These are phyloP conservation scores for Fraxinus anomala DNA, from an alignment of 257 asterid genomes.

Conservation along the genomic window DNA sequence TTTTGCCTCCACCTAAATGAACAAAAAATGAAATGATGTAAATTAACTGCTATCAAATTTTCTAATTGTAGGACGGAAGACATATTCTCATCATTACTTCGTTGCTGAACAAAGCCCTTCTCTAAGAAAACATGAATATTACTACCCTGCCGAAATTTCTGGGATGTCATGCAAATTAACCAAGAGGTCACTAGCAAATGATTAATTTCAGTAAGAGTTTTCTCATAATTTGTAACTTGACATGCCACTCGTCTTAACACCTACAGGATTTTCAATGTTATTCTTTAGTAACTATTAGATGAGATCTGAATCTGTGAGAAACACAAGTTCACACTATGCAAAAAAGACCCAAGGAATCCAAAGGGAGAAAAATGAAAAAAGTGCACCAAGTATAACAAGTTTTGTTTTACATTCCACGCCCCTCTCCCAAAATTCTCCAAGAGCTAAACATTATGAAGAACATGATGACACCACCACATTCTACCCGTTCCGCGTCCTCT, in stretches of 20 bases:
- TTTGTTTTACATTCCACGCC: not conserved
- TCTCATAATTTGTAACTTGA: not conserved
- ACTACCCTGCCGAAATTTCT: not conserved
- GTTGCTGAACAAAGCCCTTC: slow-evolving; percentile 5
- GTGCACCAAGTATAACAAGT: slow-evolving; percentile 6
- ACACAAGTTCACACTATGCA: not conserved
- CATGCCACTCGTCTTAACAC: slow-evolving; percentile 3
- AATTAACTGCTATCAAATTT: not conserved
- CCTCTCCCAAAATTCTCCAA: slow-evolving; percentile 17
- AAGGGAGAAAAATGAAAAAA: slow-evolving; percentile 8
- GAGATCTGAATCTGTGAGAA: not conserved
- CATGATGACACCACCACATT: not conserved
- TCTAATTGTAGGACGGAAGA: slow-evolving; percentile 6
- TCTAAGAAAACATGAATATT: not conserved
- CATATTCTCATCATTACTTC: slow-evolving; percentile 5
- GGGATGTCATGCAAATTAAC: not conserved
- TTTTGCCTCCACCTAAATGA: slow-evolving; percentile 83
- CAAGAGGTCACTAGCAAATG: not conserved
- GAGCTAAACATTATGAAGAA: slow-evolving; percentile 20
- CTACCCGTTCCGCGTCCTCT: not conserved
- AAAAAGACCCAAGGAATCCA: slow-evolving; percentile 18
- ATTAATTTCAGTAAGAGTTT: not conserved
- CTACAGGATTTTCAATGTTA: not conserved
- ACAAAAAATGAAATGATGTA: slow-evolving; percentile 9
- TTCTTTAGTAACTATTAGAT: slow-evolving; percentile 6